phyloP scores from a whole-genome alignment of 352 stramenopile species.

The Plasmopara halstedii region DNA sequence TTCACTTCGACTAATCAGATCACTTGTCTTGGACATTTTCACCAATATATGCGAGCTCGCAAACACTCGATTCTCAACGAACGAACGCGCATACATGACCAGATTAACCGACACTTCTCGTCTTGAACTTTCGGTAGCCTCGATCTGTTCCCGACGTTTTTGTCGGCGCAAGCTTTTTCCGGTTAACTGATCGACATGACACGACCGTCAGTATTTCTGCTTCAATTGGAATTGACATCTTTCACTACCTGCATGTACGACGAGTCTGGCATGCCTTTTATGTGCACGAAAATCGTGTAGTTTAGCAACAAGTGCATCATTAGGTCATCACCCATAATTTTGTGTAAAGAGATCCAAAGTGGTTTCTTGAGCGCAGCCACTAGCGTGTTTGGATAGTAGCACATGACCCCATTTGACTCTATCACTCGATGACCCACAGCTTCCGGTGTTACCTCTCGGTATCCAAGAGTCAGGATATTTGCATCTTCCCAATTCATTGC shows the following conservation, averaged over 20 bases:
- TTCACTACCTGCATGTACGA: constrained; percentile 51
- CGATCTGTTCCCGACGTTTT: background rate
- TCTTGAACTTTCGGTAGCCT: background rate
- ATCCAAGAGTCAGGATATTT: constrained; percentile 66
- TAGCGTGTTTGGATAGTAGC: constrained; percentile 68
- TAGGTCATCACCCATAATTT: constrained; percentile 54
- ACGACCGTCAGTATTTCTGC: background rate
- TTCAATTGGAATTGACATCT: background rate
- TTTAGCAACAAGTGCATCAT: constrained; percentile 59
- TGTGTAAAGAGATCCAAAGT: constrained; percentile 42
- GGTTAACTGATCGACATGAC: constrained; percentile 19
- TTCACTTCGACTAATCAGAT: constrained; percentile 24
- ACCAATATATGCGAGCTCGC: constrained; percentile 26
- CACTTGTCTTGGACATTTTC: constrained; percentile 20
- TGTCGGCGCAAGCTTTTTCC: constrained; percentile 45
- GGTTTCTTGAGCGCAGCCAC: constrained; percentile 51
- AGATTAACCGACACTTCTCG: constrained; percentile 45
- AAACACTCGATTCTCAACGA: constrained; percentile 29
- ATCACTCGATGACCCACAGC: constrained; percentile 39
- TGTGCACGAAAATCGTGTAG: constrained; percentile 45
- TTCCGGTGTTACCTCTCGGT: constrained; percentile 38
- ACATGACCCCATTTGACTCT: constrained; percentile 57
- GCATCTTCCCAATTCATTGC: constrained; percentile 30
- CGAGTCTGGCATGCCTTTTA: constrained; percentile 21
- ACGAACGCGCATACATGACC: constrained; percentile 50